Percentiles rank a stretch among this genome's conserved stretches.
These are phyloP conservation scores for Biscogniauxia mediterranea DNA, from an alignment of 2,329 filamentous ascomycete genomes.

Conservation along the genomic window DNA sequence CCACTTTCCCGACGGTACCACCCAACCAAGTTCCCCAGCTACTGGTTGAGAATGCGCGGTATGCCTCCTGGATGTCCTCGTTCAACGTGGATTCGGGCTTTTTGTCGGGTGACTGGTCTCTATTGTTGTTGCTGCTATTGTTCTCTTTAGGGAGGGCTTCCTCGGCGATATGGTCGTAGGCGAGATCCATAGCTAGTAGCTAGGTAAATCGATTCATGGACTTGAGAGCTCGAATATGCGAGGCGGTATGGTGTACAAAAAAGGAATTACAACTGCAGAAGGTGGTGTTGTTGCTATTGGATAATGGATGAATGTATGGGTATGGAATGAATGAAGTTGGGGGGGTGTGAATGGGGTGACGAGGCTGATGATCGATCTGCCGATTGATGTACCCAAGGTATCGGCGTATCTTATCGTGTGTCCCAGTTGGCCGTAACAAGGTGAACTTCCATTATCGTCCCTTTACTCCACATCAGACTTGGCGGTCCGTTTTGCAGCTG, in stretches of 20 bases:
- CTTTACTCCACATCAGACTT: not conserved
- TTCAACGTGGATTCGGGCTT: slow-evolving; percentile 63
- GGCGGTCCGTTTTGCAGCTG: not conserved
- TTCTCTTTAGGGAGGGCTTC: slow-evolving; percentile 64
- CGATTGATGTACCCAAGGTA: slow-evolving; percentile 24
- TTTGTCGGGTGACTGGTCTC: slow-evolving; percentile 45
- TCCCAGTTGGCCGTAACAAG: too few relatives aligned
- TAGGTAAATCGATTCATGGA: slow-evolving; percentile 3
- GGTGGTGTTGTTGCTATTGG: not conserved
- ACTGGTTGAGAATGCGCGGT: slow-evolving; percentile 87
- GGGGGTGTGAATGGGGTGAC: slow-evolving; percentile 16
- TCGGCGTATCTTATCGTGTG: not conserved
- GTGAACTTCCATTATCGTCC: not conserved
- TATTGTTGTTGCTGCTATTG: slow-evolving; percentile 3
- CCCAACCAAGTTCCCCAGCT: slow-evolving; percentile 89
- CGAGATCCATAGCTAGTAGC: slow-evolving; percentile 73
- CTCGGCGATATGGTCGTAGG: slow-evolving; percentile 95
- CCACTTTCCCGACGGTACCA: slow-evolving; percentile 85
- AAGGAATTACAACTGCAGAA: not conserved
- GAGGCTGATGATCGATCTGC: slow-evolving; percentile 28
- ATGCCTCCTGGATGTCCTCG: slow-evolving; percentile 88
- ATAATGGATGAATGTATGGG: not conserved
- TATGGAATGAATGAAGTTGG: slow-evolving; percentile 1
- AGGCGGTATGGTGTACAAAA: not conserved
- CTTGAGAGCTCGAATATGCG: not conserved